phyloP scores from a whole-genome alignment of 805 yeast species.

The Millerozyma acaciae region DNA sequence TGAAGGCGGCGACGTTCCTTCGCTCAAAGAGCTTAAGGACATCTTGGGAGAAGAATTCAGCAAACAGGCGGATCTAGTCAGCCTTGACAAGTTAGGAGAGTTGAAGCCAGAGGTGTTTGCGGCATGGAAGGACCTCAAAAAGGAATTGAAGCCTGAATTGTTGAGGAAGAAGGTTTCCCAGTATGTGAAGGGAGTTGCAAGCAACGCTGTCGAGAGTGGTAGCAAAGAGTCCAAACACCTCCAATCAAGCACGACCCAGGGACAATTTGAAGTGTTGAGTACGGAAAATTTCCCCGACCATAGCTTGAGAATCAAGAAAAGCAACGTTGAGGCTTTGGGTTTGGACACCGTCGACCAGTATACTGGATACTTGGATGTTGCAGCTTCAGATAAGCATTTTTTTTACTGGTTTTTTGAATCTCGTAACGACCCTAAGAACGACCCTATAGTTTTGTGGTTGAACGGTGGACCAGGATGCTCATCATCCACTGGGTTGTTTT shows the following conservation, averaged over 20 bases:
- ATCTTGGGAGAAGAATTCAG: too few relatives aligned
- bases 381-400: slow-evolving; percentile 58
- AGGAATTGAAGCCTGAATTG: slow-evolving; percentile 7
- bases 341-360: slow-evolving; percentile 35
- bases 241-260: neutral
- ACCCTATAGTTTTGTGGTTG: slow-evolving; percentile 87
- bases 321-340: slow-evolving; percentile 33
- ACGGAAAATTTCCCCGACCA: slow-evolving; percentile 22
- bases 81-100: too few relatives aligned
- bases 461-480: slow-evolving; percentile 98
- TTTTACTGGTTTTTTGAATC: slow-evolving; percentile 94
- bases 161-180: slow-evolving; percentile 7
- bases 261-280: slow-evolving; percentile 16
- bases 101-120: too few relatives aligned
- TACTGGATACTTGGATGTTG: slow-evolving; percentile 38
- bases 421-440: slow-evolving; percentile 78
- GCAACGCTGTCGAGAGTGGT: too few relatives aligned
- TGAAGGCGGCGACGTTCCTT: too few relatives aligned
- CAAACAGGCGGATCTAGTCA: too few relatives aligned
- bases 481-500: slow-evolving; percentile 82
- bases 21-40: too few relatives aligned
- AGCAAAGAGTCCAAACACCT: neutral
- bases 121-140: slow-evolving; percentile 16
- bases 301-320: slow-evolving; percentile 27
- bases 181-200: slow-evolving; percentile 7